phyloP scores from a whole-genome alignment of 2,329 filamentous ascomycete species.

The Colletotrichum gigasporum region DNA sequence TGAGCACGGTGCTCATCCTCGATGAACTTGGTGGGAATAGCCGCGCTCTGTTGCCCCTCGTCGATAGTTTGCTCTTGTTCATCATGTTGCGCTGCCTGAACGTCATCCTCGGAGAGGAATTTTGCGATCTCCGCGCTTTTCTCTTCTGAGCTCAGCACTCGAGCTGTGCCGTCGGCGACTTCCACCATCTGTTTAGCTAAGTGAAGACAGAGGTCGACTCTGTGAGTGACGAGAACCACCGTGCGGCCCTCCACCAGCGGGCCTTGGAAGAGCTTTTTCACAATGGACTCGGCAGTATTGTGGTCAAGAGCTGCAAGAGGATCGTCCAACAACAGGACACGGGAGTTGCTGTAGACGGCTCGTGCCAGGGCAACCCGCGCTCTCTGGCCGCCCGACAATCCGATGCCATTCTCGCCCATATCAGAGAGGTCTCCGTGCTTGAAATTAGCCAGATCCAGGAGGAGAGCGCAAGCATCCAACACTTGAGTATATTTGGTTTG shows the following conservation, averaged over 20 bases:
- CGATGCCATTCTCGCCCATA: constrained; percentile 70
- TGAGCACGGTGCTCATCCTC: constrained; percentile 80
- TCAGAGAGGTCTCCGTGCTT: constrained; percentile 65
- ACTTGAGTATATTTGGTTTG: constrained; percentile 65
- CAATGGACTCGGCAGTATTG: constrained; percentile 66
- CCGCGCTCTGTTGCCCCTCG: constrained; percentile 56
- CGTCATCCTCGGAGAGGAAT: constrained; percentile 31
- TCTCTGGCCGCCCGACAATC: constrained; percentile 71
- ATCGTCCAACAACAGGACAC: constrained; percentile 69
- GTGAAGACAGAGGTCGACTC: constrained; percentile 79
- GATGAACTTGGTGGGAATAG: constrained; percentile 78
- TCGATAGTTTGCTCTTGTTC: constrained; percentile 39
- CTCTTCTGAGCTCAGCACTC: constrained; percentile 56
- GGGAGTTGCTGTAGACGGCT: constrained; percentile 67
- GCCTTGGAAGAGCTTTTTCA: constrained; percentile 70
- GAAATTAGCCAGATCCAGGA: constrained; percentile 65
- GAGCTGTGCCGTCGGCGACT: constrained; percentile 68
- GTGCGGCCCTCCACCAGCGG: constrained; percentile 71
- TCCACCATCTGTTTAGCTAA: constrained; percentile 80
- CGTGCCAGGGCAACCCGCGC: constrained; percentile 71
- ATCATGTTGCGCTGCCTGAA: constrained; percentile 41
- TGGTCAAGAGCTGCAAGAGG: constrained; percentile 72
- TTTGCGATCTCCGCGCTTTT: constrained; percentile 44
- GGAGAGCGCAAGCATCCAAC: constrained; percentile 68
- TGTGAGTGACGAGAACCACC: constrained; percentile 82